These are phyloP conservation scores for Pseudogymnoascus sp. DNA, from an alignment of 2,329 filamentous ascomycete genomes.

Conservation along the genomic window DNA sequence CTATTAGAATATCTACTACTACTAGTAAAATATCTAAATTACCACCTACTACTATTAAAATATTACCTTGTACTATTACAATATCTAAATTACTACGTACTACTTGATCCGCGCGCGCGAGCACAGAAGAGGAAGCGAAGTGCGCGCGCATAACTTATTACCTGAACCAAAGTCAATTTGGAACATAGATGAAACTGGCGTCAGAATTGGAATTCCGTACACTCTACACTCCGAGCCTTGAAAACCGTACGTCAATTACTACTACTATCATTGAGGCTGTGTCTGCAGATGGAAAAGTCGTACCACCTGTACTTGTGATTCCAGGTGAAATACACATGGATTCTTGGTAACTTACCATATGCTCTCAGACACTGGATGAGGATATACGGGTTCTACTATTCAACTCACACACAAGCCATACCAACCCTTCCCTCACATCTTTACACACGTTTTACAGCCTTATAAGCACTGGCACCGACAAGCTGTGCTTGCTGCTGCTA, in stretches of 20 bases:
- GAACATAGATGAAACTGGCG: no score
- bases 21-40: no score
- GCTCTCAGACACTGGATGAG: background rate
- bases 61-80: no score
- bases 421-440: background rate
- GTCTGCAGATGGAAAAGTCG: background rate
- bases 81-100: no score
- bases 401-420: background rate
- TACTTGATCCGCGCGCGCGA: no score
- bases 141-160: no score
- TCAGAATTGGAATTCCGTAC: no score
- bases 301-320: background rate
- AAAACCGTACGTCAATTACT: background rate
- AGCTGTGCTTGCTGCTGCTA: background rate
- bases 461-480: conserved; percentile 7
- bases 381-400: background rate
- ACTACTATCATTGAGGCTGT: background rate
- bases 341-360: background rate
- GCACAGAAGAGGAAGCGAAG: no score
- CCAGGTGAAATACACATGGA: background rate
- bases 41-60: no score
- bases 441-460: conserved; percentile 1
- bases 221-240: background rate
- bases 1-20: no score
- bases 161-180: no score